Evolutionary conservation across 2,329 filamentous ascomycete genomes (phyloP), one percentile per base, ranked within the genome.

Genomic region (Chalaropsis ovoidea): DNA sequence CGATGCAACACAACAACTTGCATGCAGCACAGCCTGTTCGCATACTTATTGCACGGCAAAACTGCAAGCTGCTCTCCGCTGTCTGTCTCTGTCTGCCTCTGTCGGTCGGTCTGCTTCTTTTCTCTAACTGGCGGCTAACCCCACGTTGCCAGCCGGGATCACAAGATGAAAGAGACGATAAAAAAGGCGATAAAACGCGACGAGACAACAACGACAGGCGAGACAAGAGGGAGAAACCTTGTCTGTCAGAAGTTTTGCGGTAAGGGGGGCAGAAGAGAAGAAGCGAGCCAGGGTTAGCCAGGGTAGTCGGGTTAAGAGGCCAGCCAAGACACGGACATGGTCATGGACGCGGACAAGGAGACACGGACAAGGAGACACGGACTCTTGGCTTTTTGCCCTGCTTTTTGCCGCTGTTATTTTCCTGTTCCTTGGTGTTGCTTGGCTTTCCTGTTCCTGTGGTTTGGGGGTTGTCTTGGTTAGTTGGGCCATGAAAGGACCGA

Each of bases 41-140:
- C 31, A 35, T 3, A 35, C 31, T 35, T 35, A 35, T 35, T 35
- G 31, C 3, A 35, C 7, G 7, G 7, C 31, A 35, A 35, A 7
- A 3, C 7, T 35, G 31, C 31, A 35, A 7, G 31, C 31, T 35
- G 3, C 31, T 15, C 45, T 10, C 45, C n/a, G 45, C 45, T 49
- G 7, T 3, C 7, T 3, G 31, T 35, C 3, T 35, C 7, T 35
- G 31, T n/a, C 45, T 49, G 45, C 45, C 19, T 17, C 45, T 22
- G 45, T 1, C 45, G 15, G 4, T 35, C 49, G 27, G 11, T 31
- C 4, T 2, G 13, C 24, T 35, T 56, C 3, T 56, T 56, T 56
- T 35, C 52, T 56, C 52, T 56, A 8, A 17, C 11, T 56, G 52
- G 52, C 52, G 52, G 52, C 52, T 56, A 56, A 56, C 52, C 52